These are phyloP conservation scores for Grifola frondosa DNA, from an alignment of 1,284 basidiomycete genomes.

Conservation along the genomic window DNA sequence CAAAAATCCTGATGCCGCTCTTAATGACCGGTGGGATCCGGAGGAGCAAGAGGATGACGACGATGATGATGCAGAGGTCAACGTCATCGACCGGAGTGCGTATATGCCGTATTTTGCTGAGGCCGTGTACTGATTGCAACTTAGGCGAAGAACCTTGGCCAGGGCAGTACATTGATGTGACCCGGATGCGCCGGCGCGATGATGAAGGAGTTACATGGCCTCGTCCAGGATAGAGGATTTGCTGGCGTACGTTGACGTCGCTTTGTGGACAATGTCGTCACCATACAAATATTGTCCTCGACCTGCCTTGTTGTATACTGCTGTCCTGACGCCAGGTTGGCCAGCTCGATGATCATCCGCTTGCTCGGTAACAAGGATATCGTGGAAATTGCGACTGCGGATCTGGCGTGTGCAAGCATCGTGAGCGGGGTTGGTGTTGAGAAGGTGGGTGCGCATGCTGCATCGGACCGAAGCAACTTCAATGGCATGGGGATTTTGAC, in stretches of 20 bases:
- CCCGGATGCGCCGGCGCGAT: conserved; percentile 48
- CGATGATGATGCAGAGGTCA: conserved; percentile 56
- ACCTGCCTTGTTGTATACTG: background rate
- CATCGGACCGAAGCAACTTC: too few relatives aligned
- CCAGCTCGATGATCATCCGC: too few relatives aligned
- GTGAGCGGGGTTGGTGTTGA: too few relatives aligned
- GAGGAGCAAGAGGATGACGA: conserved; percentile 54
- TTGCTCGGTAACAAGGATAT: too few relatives aligned
- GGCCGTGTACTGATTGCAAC: conserved; percentile 11
- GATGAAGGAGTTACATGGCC: conserved; percentile 65
- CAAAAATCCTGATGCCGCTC: conserved; percentile 52
- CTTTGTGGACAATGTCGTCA: background rate
- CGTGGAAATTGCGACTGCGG: too few relatives aligned
- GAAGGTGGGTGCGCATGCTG: too few relatives aligned
- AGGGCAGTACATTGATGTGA: conserved; percentile 70
- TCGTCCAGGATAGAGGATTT: conserved; percentile 49
- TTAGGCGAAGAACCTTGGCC: conserved; percentile 67
- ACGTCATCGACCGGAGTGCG: conserved; percentile 70
- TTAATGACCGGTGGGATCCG: conserved; percentile 57
- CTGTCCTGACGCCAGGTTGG: too few relatives aligned
- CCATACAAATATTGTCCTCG: background rate
- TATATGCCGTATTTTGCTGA: conserved; percentile 18
- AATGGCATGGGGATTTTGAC: too few relatives aligned
- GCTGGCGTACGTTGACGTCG: too few relatives aligned
- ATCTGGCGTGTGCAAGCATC: too few relatives aligned